These are phyloP conservation scores for Plantago major DNA, from an alignment of 257 asterid genomes.

Conservation along the genomic window DNA sequence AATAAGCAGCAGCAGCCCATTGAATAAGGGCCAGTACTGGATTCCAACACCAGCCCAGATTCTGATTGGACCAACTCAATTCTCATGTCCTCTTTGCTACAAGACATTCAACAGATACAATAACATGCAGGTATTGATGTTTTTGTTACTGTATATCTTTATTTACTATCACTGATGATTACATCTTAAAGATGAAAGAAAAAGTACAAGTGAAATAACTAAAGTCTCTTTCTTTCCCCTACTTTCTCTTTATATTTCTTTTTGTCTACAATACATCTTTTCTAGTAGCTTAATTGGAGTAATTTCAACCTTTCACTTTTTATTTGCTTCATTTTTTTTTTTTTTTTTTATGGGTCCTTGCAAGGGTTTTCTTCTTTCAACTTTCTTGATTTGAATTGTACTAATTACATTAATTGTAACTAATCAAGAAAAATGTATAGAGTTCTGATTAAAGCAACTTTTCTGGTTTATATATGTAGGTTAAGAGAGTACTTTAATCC, in stretches of 20 bases:
- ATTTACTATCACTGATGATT: too few species aligned
- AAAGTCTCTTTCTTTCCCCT: not conserved
- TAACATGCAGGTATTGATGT: slow-evolving; percentile 74
- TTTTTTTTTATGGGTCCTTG: not conserved
- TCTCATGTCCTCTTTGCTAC: slow-evolving; percentile 74
- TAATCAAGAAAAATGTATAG: too few species aligned
- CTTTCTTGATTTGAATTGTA: too few species aligned
- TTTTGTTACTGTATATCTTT: too few species aligned
- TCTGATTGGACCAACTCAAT: slow-evolving; percentile 86
- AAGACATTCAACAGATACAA: slow-evolving; percentile 87
- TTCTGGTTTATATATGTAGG: not conserved
- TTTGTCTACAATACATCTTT: not conserved
- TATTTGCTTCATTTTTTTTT: not conserved
- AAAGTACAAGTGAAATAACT: not conserved
- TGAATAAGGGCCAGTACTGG: slow-evolving; percentile 61
- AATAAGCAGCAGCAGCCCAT: not conserved
- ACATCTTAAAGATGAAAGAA: not conserved
- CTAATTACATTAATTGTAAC: too few species aligned
- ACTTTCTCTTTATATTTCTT: not conserved
- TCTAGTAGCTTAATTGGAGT: not conserved
- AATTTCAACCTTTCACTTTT: slow-evolving; percentile 5
- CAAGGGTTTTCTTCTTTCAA: not conserved
- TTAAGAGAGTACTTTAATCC: not conserved
- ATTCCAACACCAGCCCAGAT: slow-evolving; percentile 85
- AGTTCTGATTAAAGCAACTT: not conserved